Evolutionary conservation across 2,329 filamentous ascomycete genomes (phyloP).

Genomic region (Acarospora socialis): DNA sequence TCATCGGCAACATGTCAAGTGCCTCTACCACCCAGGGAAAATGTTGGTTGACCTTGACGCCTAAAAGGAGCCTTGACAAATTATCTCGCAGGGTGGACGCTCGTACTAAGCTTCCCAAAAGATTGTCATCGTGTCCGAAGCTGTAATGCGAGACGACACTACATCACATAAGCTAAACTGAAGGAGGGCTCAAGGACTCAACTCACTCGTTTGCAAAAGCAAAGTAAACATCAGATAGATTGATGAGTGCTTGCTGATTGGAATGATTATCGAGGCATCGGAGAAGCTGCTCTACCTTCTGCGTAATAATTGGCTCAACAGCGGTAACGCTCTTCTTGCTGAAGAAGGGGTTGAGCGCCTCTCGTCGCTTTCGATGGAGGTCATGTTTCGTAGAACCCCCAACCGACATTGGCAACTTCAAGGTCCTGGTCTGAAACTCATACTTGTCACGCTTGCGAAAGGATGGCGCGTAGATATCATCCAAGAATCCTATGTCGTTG

Average conservation of each 20-base stretch:
- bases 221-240: slow-evolving; percentile 20
- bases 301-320: slow-evolving; percentile 18
- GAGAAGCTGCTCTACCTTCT: slow-evolving; percentile 13
- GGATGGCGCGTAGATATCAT: slow-evolving; percentile 18
- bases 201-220: slow-evolving; percentile 18
- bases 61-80: slow-evolving; percentile 17
- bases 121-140: slow-evolving; percentile 18
- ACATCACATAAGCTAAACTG: slow-evolving; percentile 5
- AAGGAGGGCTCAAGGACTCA: background rate
- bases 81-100: slow-evolving; percentile 18
- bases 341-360: slow-evolving; percentile 21
- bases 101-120: slow-evolving; percentile 15
- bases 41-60: slow-evolving; percentile 21
- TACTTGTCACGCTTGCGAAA: slow-evolving; percentile 18
- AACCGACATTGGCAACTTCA: slow-evolving; percentile 17
- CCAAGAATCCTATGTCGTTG: slow-evolving; percentile 17
- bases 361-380: slow-evolving; percentile 20
- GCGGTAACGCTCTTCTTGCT: slow-evolving; percentile 17
- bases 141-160: slow-evolving; percentile 20
- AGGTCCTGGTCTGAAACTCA: slow-evolving; percentile 14
- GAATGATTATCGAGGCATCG: slow-evolving; percentile 9
- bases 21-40: slow-evolving; percentile 19
- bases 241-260: slow-evolving; percentile 6
- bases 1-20: slow-evolving; percentile 15
- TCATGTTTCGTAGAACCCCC: slow-evolving; percentile 14